These are phyloP conservation scores for Rhododendron ferrugineum DNA, from an alignment of 148 eudicot species.

Conservation along the genomic window DNA sequence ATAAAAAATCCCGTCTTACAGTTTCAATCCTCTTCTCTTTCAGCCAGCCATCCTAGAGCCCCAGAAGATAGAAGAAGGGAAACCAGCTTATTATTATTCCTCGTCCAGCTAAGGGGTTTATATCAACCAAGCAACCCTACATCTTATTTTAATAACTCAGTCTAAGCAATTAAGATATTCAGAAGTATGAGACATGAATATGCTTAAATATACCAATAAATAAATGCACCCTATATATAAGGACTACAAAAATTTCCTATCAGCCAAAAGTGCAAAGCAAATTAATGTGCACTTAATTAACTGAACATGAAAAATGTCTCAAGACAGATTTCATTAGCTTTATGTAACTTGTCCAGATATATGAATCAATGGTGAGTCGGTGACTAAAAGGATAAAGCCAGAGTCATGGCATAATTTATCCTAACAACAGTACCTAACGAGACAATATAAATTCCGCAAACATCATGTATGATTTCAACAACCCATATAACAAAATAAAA, in stretches of 20 bases:
- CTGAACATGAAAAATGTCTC: not conserved
- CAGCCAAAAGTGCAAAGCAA: not conserved
- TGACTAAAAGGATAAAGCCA: not conserved
- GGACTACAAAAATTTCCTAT: not conserved
- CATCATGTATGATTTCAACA: not conserved
- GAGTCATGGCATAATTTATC: not conserved
- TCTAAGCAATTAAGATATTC: not conserved
- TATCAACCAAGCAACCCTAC: not conserved
- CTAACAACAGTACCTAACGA: not conserved
- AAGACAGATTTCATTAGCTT: not conserved
- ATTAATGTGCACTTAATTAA: not conserved
- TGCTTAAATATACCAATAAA: not conserved
- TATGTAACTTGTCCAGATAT: not conserved
- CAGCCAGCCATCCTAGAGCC: not conserved
- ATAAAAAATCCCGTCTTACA: not conserved
- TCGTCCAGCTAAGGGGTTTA: not conserved
- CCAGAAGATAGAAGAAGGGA: not conserved
- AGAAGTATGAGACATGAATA: not conserved
- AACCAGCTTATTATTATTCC: not conserved
- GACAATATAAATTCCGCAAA: not conserved
- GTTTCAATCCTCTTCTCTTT: not conserved
- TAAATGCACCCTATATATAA: not conserved
- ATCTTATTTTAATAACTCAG: not conserved
- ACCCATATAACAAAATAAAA: not conserved
- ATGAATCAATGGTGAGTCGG: not conserved